Evolutionary conservation across 371 early-diverging fungal genomes (phyloP).

Genomic region (Mortierella sp.): DNA sequence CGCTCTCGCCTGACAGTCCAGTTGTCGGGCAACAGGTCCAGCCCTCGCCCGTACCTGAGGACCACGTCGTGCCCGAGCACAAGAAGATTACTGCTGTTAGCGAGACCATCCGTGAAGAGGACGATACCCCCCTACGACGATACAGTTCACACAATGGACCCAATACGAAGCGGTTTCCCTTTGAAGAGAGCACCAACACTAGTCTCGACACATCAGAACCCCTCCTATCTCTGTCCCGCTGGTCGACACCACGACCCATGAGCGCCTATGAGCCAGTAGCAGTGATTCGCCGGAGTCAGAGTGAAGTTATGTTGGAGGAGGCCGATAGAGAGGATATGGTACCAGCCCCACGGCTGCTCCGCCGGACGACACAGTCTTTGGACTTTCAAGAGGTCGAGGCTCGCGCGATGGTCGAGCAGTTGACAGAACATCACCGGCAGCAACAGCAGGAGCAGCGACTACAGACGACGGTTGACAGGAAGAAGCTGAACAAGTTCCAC

Average conservation of each 20-base stretch:
- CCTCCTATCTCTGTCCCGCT: not conserved
- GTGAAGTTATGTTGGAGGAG: not conserved
- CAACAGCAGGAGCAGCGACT: not conserved
- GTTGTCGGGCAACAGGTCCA: constrained; percentile 16
- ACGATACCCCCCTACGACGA: not conserved
- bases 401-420: not conserved
- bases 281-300: not conserved
- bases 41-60: not conserved
- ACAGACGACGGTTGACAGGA: constrained; percentile 17
- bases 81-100: too few relatives aligned
- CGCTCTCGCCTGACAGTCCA: constrained; percentile 16
- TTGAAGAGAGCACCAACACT: constrained; percentile 18
- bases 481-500: constrained; percentile 29
- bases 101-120: too few relatives aligned
- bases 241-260: constrained; percentile 17
- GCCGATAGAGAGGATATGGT: not conserved
- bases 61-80: not conserved
- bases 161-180: constrained; percentile 18
- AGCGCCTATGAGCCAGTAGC: constrained; percentile 27
- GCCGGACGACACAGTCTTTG: constrained; percentile 35
- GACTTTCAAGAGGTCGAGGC: constrained; percentile 25
- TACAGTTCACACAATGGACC: not conserved
- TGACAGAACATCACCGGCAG: not conserved
- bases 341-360: not conserved
- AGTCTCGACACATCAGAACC: not conserved